phyloP scores from a whole-genome alignment of 2,329 filamentous ascomycete genomes.

The Fusarium keratoplasticum region DNA sequence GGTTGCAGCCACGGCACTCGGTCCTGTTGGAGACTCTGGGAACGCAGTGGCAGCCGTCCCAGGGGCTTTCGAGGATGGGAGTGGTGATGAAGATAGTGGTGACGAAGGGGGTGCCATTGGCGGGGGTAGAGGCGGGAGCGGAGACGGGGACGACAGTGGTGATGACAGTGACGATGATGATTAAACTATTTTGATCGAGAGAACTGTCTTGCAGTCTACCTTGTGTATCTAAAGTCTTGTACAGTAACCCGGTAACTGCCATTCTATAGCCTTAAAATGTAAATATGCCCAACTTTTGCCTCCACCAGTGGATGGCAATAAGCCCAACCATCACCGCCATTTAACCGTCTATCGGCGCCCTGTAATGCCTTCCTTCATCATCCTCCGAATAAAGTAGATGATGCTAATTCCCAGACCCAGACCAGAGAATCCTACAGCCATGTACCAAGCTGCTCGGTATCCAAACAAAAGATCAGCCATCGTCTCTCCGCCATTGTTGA shows the following conservation, averaged over 20 bases:
- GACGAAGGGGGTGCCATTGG: background rate
- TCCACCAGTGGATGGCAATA: too few relatives aligned
- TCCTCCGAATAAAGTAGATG: conserved; percentile 28
- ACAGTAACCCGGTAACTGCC: background rate
- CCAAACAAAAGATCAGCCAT: conserved; percentile 16
- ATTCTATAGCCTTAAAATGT: background rate
- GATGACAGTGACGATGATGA: background rate
- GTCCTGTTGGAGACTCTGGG: background rate
- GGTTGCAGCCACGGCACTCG: conserved; percentile 11
- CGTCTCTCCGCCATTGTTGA: conserved; percentile 42
- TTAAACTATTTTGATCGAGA: background rate
- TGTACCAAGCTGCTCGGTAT: conserved; percentile 26
- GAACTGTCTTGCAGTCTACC: background rate
- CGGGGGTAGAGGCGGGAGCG: background rate
- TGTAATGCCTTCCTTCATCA: conserved; percentile 4
- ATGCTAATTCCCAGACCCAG: conserved; percentile 20
- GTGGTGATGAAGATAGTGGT: background rate
- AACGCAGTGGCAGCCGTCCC: background rate
- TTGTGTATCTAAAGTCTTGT: background rate
- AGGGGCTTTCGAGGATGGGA: background rate
- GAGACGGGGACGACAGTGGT: background rate
- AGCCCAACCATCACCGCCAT: too few relatives aligned
- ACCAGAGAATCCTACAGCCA: conserved; percentile 28
- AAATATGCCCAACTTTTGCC: background rate
- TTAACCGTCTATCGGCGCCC: background rate